Conservation (phyloP, 305 asterid species). For the Fraxinus paxiana region DNA sequence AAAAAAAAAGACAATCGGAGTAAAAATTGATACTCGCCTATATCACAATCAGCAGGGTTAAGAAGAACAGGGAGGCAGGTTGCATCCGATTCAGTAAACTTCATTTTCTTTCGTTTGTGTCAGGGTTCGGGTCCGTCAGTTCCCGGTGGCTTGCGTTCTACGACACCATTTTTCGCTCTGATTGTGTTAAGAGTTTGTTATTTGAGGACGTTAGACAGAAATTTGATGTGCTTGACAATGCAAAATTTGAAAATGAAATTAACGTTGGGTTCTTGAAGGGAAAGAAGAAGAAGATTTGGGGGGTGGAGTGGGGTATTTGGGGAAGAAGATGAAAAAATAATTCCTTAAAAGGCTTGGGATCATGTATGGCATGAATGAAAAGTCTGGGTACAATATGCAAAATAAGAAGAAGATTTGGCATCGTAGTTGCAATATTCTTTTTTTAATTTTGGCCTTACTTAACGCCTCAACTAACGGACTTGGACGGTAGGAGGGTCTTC, state of each 20-base stretch:
- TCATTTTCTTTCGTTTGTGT: slow-evolving; percentile 25
- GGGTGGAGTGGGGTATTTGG: neutral
- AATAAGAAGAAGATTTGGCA: neutral
- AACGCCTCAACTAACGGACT: neutral
- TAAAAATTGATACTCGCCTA: slow-evolving; percentile 30
- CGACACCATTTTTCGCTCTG: slow-evolving; percentile 32
- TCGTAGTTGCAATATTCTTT: no score
- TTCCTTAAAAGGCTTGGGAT: neutral
- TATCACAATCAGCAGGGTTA: slow-evolving; percentile 55
- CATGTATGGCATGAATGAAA: neutral
- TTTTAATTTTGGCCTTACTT: neutral
- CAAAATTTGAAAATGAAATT: neutral
- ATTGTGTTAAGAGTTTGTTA: neutral
- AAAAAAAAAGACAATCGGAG: neutral
- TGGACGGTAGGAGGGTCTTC: neutral
- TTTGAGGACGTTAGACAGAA: neutral
- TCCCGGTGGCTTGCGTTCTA: slow-evolving; percentile 23
- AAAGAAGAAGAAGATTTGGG: neutral
- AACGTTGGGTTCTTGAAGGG: neutral
- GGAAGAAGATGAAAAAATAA: neutral
- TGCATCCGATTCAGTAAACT: slow-evolving; percentile 11
- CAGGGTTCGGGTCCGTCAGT: slow-evolving; percentile 5
- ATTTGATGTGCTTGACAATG: neutral
- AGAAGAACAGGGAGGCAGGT: slow-evolving; percentile 27
- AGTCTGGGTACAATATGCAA: neutral